These are phyloP conservation scores for Dictyostelium firmibasis DNA, from an alignment of 78 protist species.

Conservation along the genomic window DNA sequence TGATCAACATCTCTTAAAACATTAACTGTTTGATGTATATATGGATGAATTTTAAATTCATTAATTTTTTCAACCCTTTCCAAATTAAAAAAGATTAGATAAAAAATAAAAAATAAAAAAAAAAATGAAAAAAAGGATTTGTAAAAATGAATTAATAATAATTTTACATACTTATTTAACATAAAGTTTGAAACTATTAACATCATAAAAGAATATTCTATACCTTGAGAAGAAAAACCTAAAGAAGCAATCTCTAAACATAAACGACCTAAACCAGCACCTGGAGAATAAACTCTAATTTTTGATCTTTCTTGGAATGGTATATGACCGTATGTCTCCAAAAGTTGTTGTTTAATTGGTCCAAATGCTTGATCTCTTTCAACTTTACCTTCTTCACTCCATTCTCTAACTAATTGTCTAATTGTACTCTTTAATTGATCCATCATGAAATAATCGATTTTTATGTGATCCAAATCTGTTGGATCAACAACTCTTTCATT, in stretches of 20 bases:
- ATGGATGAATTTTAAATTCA: conserved; percentile 72
- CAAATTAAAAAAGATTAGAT: conserved; percentile 50
- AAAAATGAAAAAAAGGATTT: no score
- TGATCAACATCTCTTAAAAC: conserved; percentile 77
- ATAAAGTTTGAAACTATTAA: conserved; percentile 87
- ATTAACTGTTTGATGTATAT: conserved; percentile 78
- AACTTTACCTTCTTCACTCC: conserved; percentile 84
- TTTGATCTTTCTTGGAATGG: conserved; percentile 1
- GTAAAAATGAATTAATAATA: no score
- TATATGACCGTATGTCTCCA: background rate
- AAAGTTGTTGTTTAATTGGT: conserved; percentile 70
- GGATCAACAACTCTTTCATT: conserved; percentile 10
- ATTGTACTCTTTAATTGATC: conserved; percentile 81
- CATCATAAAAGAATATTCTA: conserved; percentile 92
- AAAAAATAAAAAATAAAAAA: conserved; percentile 80
- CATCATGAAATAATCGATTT: conserved; percentile 21
- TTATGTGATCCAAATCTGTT: background rate
- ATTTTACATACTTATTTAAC: conserved; percentile 81
- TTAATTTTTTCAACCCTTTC: conserved; percentile 24
- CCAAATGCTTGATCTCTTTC: conserved; percentile 77
- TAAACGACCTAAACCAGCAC: conserved; percentile 94
- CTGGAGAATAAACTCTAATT: conserved; percentile 84
- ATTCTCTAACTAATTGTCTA: conserved; percentile 84
- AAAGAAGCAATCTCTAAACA: conserved; percentile 85
- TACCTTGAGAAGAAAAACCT: conserved; percentile 87